Base-by-base conservation (phyloP, 2,329 filamentous ascomycete species). In the Talaromyces sp. region DNA sequence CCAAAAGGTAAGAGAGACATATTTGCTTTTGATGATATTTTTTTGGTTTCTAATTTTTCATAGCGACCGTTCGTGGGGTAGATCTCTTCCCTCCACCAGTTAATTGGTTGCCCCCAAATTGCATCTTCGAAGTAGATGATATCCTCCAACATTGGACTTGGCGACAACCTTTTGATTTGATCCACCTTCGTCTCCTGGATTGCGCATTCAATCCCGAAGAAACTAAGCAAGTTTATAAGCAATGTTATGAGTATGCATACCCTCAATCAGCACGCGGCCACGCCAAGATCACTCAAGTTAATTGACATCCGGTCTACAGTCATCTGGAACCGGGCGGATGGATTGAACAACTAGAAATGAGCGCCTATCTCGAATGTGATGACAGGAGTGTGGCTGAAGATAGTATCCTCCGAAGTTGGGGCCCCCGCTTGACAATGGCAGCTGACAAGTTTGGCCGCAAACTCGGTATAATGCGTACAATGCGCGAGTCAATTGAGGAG, bases 61-160 rank as follows among this genome's bases (percentile, higher is more conserved):
- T 33, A 56, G 53, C 53, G 24, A 56, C 49, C 11, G 53, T 56
- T 8, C 45, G 49, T 39, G 53, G 53, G 4, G 56, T 65, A 13
- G 63, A 65, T 40, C 58, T 65, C 14, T 65, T 59, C 16, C 55
- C 55, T 2, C 52, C 55, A 9, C 55, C 55, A 4, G 45, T 40
- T 8, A 50, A 35, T 9, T 66, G 61, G 61, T 37, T 61, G 14
- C 60, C 63, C n/a, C 62, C 64, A 22, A 66, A 66, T 46, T 63
- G 56, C 40, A 45, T 55, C 22, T 54, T 66, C 35, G 62, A 64
- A 42, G 54, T 66, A 17, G 57, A 64, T 22, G 61, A 66, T 45
- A 47, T 54, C 10, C 54, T 61, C 33, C 45, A 54, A 20, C 27
- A 51, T 10, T 65, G 62, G 62, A 60, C 55, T 1, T 60, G 53